Evolutionary conservation across 148 eudicot species (phyloP).

Genomic region (Rhododendron molle): DNA sequence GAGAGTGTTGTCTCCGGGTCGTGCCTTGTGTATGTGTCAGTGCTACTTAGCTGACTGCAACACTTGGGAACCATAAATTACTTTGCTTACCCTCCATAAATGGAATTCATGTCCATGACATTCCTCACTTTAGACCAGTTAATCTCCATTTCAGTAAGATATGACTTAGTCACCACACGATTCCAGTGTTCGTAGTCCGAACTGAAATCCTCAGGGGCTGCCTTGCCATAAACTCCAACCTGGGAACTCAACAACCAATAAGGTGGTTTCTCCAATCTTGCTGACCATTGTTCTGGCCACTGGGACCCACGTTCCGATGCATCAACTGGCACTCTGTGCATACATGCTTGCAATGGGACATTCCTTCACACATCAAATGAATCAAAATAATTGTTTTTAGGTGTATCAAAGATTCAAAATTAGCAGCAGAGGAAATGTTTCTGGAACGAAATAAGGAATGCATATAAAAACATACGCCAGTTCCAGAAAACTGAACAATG

Average conservation of each 20-base stretch:
- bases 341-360: slow-evolving; percentile 56
- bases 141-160: slow-evolving; percentile 47
- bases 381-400: background rate
- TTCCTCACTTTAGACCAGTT: slow-evolving; percentile 58
- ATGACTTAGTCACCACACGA: slow-evolving; percentile 47
- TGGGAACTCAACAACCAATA: slow-evolving; percentile 55
- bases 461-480: background rate
- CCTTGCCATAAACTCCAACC: slow-evolving; percentile 57
- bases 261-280: slow-evolving; percentile 42
- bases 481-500: background rate
- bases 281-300: slow-evolving; percentile 61
- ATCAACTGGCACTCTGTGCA: slow-evolving; percentile 50
- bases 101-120: slow-evolving; percentile 67
- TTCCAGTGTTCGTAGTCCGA: slow-evolving; percentile 57
- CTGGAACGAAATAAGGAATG: background rate
- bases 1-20: background rate
- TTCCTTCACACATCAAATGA: slow-evolving; percentile 32
- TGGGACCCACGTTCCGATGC: slow-evolving; percentile 45
- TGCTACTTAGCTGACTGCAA: background rate
- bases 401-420: background rate
- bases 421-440: background rate
- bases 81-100: slow-evolving; percentile 67
- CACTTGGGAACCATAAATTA: background rate
- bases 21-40: background rate
- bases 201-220: slow-evolving; percentile 58